Conservation (phyloP, 306 rosid genomes). For the Cucumis sativus region DNA sequence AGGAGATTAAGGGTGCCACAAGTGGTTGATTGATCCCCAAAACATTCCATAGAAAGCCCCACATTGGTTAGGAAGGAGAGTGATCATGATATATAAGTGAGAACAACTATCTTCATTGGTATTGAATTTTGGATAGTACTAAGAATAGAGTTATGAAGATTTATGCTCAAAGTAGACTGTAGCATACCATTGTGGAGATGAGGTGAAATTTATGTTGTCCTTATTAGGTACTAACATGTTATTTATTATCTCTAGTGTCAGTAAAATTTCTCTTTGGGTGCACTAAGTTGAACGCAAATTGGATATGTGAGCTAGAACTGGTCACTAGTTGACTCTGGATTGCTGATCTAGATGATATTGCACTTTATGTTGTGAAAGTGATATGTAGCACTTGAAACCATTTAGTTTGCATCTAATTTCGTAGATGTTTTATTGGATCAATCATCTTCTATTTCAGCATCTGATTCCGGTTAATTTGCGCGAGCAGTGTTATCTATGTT, state of each 20-base stretch:
- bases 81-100: too few relatives aligned
- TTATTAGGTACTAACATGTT: background rate
- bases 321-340: background rate
- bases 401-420: background rate
- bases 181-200: too few relatives aligned
- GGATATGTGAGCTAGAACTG: background rate
- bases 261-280: background rate
- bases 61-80: too few relatives aligned
- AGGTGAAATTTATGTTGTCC: too few relatives aligned
- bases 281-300: background rate
- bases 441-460: background rate
- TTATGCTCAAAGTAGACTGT: too few relatives aligned
- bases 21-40: too few relatives aligned
- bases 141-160: too few relatives aligned
- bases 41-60: too few relatives aligned
- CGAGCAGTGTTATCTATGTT: background rate
- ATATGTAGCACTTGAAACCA: background rate
- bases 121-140: too few relatives aligned
- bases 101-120: too few relatives aligned
- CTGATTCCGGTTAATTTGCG: background rate
- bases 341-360: background rate
- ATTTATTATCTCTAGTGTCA: background rate
- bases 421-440: background rate
- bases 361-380: background rate
- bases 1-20: too few relatives aligned